phyloP scores from a whole-genome alignment of 169 alveolate genomes.

The Sarcocystis neurona region DNA sequence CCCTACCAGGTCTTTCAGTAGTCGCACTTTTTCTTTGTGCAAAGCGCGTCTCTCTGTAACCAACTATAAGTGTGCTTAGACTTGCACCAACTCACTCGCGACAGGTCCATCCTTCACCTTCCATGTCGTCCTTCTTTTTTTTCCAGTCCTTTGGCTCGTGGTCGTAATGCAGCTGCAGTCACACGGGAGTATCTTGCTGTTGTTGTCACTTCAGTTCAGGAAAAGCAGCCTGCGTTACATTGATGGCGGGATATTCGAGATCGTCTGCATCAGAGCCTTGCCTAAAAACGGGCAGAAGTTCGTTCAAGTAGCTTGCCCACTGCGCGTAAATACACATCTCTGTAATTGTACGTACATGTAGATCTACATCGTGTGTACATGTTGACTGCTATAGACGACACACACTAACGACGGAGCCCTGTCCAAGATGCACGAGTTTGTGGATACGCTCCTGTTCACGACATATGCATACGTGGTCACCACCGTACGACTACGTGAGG shows the following conservation, averaged over 20 bases:
- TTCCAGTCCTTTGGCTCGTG: constrained; percentile 66
- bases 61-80: no score
- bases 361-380: no score
- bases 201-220: neutral
- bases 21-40: neutral
- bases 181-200: neutral
- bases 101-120: neutral
- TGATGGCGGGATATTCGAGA: constrained; percentile 6
- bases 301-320: neutral
- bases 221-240: neutral
- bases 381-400: no score
- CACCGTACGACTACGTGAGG: no score
- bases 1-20: neutral
- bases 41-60: neutral
- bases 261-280: constrained; percentile 51
- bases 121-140: constrained; percentile 10
- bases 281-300: neutral
- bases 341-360: no score
- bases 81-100: neutral
- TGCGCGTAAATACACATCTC: no score
- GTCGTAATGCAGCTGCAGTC: constrained; percentile 40
- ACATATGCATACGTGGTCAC: no score
- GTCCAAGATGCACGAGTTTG: no score
- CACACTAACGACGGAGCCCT: no score
- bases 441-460: no score